Conservation (phyloP, 768 basidiomycete species). For the Imleria badia region DNA sequence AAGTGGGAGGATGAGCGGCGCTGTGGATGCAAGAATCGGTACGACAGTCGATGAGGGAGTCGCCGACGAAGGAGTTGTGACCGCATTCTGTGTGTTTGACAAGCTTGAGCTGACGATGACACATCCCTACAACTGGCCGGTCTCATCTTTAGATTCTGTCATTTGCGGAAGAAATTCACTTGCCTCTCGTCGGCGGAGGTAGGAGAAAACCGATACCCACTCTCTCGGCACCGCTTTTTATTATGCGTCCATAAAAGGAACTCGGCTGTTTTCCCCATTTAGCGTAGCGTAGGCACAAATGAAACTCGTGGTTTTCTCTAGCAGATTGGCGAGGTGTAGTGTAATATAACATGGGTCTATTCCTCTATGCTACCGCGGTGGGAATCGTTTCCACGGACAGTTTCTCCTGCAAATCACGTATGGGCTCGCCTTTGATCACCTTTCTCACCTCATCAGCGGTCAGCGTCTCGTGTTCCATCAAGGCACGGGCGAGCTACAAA, state of each 20-base stretch:
- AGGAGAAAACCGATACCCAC: conserved; percentile 35
- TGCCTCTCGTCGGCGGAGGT: conserved; percentile 53
- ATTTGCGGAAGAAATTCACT: conserved; percentile 10
- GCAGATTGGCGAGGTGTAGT: too few species aligned
- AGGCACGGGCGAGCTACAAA: conserved; percentile 76
- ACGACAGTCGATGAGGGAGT: conserved; percentile 55
- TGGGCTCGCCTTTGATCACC: conserved; percentile 81
- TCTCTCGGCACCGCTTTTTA: background rate
- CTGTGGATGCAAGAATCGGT: conserved; percentile 46
- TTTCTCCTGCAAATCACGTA: conserved; percentile 67
- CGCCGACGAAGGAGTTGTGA: conserved; percentile 49
- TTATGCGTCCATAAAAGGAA: too few species aligned
- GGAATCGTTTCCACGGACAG: conserved; percentile 47
- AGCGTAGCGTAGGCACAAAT: too few species aligned
- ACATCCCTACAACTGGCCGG: conserved; percentile 46
- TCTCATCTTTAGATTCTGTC: background rate
- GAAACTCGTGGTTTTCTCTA: too few species aligned
- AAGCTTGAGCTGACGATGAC: conserved; percentile 60
- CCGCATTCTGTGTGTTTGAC: conserved; percentile 49
- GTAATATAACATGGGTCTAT: too few species aligned
- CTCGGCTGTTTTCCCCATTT: too few species aligned
- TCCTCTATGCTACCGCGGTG: too few species aligned
- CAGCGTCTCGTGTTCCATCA: conserved; percentile 95
- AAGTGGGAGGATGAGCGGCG: conserved; percentile 46
- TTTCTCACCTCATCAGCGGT: conserved; percentile 81